Evolutionary conservation across 139 green algal genomes (phyloP).

Genomic region (Axilococcus clingmanii): DNA sequence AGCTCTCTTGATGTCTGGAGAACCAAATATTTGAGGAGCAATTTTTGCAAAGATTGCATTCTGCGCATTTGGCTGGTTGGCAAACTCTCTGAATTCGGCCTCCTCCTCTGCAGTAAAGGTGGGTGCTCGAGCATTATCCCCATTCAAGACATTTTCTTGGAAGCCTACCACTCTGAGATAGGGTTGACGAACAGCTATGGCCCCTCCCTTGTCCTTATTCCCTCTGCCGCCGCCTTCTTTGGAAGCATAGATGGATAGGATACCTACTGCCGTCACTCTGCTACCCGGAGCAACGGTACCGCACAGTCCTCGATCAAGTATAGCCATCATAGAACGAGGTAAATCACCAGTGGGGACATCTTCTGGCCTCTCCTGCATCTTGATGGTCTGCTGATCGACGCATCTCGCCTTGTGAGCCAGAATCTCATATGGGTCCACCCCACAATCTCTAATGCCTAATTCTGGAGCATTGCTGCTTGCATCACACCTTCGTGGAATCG

Average conservation of each 20-base stretch:
- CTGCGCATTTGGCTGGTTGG: constrained; percentile 54
- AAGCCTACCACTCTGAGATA: constrained; percentile 93
- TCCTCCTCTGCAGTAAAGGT: constrained; percentile 73
- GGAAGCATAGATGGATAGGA: constrained; percentile 83
- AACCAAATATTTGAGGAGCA: constrained; percentile 93
- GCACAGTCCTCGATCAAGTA: constrained; percentile 78
- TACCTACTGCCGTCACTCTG: constrained; percentile 82
- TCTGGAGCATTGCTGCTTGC: constrained; percentile 5
- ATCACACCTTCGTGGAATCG: constrained; percentile 67
- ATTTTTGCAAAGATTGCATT: constrained; percentile 66
- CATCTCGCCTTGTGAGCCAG: constrained; percentile 68
- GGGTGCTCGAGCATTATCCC: constrained; percentile 53
- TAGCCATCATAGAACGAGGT: constrained; percentile 71
- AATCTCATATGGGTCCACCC: constrained; percentile 71
- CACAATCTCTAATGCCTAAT: constrained; percentile 42
- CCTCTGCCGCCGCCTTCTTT: background rate
- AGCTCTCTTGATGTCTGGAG: constrained; percentile 90
- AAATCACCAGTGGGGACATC: constrained; percentile 92
- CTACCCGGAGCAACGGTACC: constrained; percentile 76
- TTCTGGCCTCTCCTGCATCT: constrained; percentile 91
- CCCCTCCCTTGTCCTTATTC: constrained; percentile 45
- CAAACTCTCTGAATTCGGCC: constrained; percentile 79
- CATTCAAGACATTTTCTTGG: constrained; percentile 64
- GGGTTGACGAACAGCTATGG: constrained; percentile 72
- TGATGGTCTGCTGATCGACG: constrained; percentile 96